phyloP scores from a whole-genome alignment of 2,329 filamentous ascomycete genomes.

The Coniochaeta hoffmannii region DNA sequence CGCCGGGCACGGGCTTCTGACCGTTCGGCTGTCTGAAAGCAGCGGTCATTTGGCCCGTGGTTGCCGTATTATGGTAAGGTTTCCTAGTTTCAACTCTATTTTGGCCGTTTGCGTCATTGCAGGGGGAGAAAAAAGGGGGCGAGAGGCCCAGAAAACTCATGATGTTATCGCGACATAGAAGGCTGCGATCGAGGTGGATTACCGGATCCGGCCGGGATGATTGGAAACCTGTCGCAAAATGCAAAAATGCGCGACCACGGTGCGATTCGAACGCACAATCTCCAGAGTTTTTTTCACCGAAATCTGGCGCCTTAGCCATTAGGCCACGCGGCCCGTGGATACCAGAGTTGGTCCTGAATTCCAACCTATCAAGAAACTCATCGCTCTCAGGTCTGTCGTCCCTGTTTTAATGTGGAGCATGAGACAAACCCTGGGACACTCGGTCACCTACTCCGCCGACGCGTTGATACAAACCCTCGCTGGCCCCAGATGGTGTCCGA shows the following conservation, averaged over 20 bases:
- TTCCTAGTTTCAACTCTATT: too few relatives aligned
- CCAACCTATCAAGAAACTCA: too few relatives aligned
- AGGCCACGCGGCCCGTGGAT: background rate
- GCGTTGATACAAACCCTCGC: too few relatives aligned
- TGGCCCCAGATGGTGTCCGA: too few relatives aligned
- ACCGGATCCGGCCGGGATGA: background rate
- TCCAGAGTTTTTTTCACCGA: background rate
- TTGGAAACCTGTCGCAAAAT: background rate
- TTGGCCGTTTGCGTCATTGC: background rate
- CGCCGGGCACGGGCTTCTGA: background rate
- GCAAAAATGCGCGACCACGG: background rate
- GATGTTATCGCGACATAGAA: background rate
- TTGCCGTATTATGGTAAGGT: too few relatives aligned
- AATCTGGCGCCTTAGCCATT: slow-evolving; percentile 2
- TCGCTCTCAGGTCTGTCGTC: too few relatives aligned
- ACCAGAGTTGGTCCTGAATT: background rate
- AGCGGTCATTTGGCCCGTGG: too few relatives aligned
- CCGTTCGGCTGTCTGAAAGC: too few relatives aligned
- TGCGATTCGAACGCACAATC: background rate
- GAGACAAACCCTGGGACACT: too few relatives aligned
- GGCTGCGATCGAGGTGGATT: background rate
- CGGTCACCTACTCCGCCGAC: too few relatives aligned
- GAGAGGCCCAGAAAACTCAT: background rate
- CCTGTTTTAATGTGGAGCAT: too few relatives aligned
- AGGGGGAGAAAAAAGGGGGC: too few relatives aligned